A percentile compares a stretch with the other conserved stretches of the same genome.
Evolutionary conservation across 2,329 filamentous ascomycete species (phyloP).

Genomic region (Ascochyta rabiei): DNA sequence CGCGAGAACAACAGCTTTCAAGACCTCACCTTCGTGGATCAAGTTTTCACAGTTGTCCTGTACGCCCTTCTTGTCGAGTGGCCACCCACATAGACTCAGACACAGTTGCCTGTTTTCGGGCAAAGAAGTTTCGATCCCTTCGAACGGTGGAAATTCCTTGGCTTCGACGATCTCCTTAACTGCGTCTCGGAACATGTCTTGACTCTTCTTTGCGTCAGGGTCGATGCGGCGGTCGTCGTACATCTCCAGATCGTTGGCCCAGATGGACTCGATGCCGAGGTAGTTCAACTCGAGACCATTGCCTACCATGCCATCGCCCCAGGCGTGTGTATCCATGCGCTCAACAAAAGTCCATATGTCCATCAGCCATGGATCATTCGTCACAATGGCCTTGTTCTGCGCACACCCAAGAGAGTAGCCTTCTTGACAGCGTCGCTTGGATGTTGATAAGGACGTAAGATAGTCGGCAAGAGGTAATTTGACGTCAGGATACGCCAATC

Average conservation of each 20-base stretch:
- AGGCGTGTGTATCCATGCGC: slow-evolving; percentile 67
- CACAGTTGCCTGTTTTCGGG: slow-evolving; percentile 76
- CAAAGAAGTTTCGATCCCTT: slow-evolving; percentile 67
- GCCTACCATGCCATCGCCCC: slow-evolving; percentile 72
- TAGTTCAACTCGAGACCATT: slow-evolving; percentile 75
- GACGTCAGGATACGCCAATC: slow-evolving; percentile 43
- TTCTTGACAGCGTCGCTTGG: slow-evolving; percentile 61
- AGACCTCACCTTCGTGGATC: slow-evolving; percentile 63
- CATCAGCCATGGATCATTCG: slow-evolving; percentile 75
- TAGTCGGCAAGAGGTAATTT: slow-evolving; percentile 43
- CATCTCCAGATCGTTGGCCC: slow-evolving; percentile 71
- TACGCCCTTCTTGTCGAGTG: slow-evolving; percentile 61
- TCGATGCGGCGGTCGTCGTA: slow-evolving; percentile 46
- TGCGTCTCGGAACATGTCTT: slow-evolving; percentile 62
- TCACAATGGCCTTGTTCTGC: slow-evolving; percentile 69
- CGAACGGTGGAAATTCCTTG: slow-evolving; percentile 66
- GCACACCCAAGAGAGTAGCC: slow-evolving; percentile 64
- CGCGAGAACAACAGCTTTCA: slow-evolving; percentile 77
- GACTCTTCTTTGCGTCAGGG: slow-evolving; percentile 50
- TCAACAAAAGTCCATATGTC: slow-evolving; percentile 80
- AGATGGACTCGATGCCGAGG: slow-evolving; percentile 74
- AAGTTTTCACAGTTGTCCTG: slow-evolving; percentile 58
- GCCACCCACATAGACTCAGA: slow-evolving; percentile 76
- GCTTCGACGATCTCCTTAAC: slow-evolving; percentile 69
- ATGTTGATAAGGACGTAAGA: slow-evolving; percentile 47